These are phyloP conservation scores for Chlamydomonas sp. DNA, from an alignment of 139 green algal genomes.

Conservation along the genomic window DNA sequence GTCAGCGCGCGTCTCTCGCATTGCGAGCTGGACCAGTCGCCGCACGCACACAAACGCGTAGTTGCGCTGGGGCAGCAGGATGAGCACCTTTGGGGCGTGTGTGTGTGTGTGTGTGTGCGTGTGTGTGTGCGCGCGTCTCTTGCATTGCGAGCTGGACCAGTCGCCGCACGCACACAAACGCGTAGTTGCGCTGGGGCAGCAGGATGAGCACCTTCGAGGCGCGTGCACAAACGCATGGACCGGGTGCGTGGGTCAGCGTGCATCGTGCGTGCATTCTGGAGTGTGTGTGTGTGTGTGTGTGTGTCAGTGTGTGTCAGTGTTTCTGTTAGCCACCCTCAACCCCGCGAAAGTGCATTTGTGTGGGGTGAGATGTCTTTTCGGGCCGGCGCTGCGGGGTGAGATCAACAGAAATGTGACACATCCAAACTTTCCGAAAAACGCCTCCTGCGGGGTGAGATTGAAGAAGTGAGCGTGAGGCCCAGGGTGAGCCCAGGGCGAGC, in stretches of 20 bases:
- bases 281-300: slow-evolving; percentile 1
- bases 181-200: slow-evolving; percentile 76
- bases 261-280: too few relatives aligned
- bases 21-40: slow-evolving; percentile 65
- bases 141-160: slow-evolving; percentile 65
- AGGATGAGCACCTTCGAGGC: slow-evolving; percentile 84
- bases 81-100: slow-evolving; percentile 69
- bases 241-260: neutral
- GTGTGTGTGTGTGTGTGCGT: too few relatives aligned
- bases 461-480: too few relatives aligned
- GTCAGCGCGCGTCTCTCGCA: slow-evolving; percentile 68
- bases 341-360: too few relatives aligned
- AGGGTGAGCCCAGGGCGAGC: too few relatives aligned
- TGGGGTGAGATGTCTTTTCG: too few relatives aligned
- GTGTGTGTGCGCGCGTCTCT: slow-evolving; percentile 70
- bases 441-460: too few relatives aligned
- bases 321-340: too few relatives aligned
- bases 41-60: slow-evolving; percentile 52
- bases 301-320: neutral
- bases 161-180: slow-evolving; percentile 52
- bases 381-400: too few relatives aligned
- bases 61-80: slow-evolving; percentile 84
- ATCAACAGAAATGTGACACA: too few relatives aligned
- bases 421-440: too few relatives aligned
- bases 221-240: slow-evolving; percentile 33